These are phyloP conservation scores for Nidularia pulvinata DNA, from an alignment of 768 basidiomycete genomes.

Conservation along the genomic window DNA sequence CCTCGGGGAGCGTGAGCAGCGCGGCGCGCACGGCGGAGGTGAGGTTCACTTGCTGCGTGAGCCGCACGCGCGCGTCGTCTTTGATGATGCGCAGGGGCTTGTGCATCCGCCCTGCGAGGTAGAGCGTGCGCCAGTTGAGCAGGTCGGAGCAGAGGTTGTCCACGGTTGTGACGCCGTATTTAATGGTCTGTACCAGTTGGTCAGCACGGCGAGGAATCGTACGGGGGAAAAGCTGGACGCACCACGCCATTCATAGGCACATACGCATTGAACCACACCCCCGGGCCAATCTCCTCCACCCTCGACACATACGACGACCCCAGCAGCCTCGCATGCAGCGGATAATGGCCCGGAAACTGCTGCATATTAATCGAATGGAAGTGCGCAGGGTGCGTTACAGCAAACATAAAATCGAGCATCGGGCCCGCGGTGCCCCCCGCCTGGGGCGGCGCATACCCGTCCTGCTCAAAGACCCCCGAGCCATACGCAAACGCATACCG, in stretches of 20 bases:
- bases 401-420: conserved; percentile 97
- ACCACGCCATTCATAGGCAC: conserved; percentile 85
- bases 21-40: conserved; percentile 89
- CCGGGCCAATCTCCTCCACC: conserved; percentile 76
- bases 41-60: conserved; percentile 94
- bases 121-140: conserved; percentile 90
- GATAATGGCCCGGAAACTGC: conserved; percentile 90
- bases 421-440: conserved; percentile 39
- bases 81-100: conserved; percentile 94
- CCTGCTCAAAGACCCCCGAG: conserved; percentile 93
- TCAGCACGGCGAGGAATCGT: neutral
- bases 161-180: conserved; percentile 95
- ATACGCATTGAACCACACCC: conserved; percentile 96
- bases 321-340: conserved; percentile 80
- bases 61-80: conserved; percentile 88
- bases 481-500: conserved; percentile 99
- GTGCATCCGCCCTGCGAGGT: conserved; percentile 96
- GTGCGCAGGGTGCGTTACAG: conserved; percentile 89
- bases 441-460: conserved; percentile 55
- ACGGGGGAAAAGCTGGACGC: conserved; percentile 28
- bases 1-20: conserved; percentile 80
- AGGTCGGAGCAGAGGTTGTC: conserved; percentile 90
- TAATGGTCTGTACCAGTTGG: conserved; percentile 65
- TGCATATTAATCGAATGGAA: conserved; percentile 97
- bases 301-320: conserved; percentile 83